Conservation (phyloP, 1,139 yeast genomes). For the Kodamaea fungicola region DNA sequence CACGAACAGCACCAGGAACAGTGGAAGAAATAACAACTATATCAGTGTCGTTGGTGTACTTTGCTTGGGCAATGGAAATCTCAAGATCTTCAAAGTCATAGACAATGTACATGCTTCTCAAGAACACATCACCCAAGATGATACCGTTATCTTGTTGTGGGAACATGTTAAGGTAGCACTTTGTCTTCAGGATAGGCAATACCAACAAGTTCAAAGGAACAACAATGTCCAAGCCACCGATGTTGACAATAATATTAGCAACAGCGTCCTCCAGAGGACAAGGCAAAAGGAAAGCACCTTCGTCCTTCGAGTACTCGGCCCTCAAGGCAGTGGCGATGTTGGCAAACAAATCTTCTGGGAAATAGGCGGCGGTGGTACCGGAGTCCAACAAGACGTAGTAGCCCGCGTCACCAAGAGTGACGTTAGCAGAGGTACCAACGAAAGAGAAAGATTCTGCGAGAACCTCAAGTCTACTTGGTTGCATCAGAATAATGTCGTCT, state of each 20-base stretch:
- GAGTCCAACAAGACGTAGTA: constrained; percentile 32
- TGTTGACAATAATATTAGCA: constrained; percentile 35
- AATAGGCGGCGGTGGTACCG: constrained; percentile 36
- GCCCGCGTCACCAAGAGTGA: neutral
- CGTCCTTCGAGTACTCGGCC: constrained; percentile 25
- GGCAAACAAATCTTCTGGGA: constrained; percentile 17
- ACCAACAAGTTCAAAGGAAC: constrained; percentile 45
- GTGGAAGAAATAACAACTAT: constrained; percentile 29
- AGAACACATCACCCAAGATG: constrained; percentile 16
- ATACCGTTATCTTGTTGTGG: constrained; percentile 12
- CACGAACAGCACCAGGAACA: constrained; percentile 46
- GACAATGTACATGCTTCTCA: constrained; percentile 20
- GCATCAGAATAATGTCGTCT: neutral
- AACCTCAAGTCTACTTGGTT: neutral
- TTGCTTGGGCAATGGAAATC: constrained; percentile 18
- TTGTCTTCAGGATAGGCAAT: constrained; percentile 5
- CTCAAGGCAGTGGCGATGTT: constrained; percentile 20
- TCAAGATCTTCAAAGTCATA: constrained; percentile 17
- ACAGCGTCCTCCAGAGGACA: constrained; percentile 16
- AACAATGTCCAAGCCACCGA: constrained; percentile 47
- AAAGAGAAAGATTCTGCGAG: neutral
- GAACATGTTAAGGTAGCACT: constrained; percentile 19
- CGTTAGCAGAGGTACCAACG: neutral
- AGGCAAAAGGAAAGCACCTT: constrained; percentile 28
- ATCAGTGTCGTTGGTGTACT: constrained; percentile 9